Evolutionary conservation across 2,329 filamentous ascomycete genomes (phyloP).

Genomic region (Trichophaea hybrida): DNA sequence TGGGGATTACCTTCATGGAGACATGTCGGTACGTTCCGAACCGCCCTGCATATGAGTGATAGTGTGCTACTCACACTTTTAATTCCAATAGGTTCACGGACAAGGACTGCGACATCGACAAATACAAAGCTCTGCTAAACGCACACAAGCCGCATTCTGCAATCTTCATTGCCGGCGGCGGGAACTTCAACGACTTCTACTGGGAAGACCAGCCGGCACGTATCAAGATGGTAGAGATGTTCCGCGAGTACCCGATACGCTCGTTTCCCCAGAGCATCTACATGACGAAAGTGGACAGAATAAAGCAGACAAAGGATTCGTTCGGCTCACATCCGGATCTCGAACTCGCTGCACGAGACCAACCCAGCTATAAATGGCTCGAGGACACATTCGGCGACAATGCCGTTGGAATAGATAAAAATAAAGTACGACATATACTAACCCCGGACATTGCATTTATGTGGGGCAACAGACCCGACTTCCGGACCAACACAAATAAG

Average conservation of each 20-base stretch:
- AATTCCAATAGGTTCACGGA: neutral
- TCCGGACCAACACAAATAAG: constrained; percentile 2
- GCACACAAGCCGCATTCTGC: constrained; percentile 4
- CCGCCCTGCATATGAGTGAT: neutral
- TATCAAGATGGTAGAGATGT: constrained; percentile 1
- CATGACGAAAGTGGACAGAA: constrained; percentile 1
- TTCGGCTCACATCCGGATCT: constrained; percentile 1
- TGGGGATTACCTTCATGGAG: constrained; percentile 8
- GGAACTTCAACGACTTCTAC: constrained; percentile 12
- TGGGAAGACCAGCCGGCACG: constrained; percentile 8
- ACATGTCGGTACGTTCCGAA: neutral
- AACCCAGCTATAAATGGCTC: constrained; percentile 2
- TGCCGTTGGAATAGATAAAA: neutral
- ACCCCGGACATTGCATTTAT: constrained; percentile 5
- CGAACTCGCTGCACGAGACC: constrained; percentile 2
- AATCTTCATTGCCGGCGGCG: constrained; percentile 4
- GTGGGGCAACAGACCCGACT: constrained; percentile 5
- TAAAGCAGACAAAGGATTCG: neutral
- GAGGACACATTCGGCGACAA: neutral
- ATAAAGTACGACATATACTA: constrained; percentile 1
- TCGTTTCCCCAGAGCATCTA: constrained; percentile 3
- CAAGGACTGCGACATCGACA: constrained; percentile 4
- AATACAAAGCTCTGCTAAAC: neutral
- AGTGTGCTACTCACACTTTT: no score
- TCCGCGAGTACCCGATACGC: constrained; percentile 1